Evolutionary conservation across 139 green algal species (phyloP), one percentile per base, ranked within the genome.

Genomic region (Chlamydomonas applanata): DNA sequence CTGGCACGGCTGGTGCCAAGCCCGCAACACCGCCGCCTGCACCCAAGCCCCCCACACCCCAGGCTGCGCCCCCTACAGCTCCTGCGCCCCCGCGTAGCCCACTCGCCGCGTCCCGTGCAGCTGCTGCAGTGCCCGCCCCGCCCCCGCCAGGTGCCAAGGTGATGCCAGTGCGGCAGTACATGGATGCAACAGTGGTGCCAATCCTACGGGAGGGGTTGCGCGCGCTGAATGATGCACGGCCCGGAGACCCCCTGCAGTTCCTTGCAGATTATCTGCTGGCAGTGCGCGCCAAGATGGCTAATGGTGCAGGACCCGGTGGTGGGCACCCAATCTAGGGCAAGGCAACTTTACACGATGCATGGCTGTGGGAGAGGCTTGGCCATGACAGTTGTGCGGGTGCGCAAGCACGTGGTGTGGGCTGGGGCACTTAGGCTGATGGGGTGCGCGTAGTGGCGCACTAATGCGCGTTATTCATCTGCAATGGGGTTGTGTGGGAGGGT

Each of bases 201-300:
- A 80, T 88, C 59, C 65, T 92, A 71, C 63, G 84, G 1, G 85
- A 90, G 69, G 87, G 62, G 14, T 71, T 92, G 49, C 76, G 80
- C 7, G 77, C 79, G 25, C 76, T 92, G 19, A 88, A 87, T 49
- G 73, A 79, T 22, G 59, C 40, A n/a, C 74, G 87, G 33, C 87
- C 87, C 9, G 69, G 74, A 3, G 87, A 92, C 75, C 87, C 87
- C 3, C 78, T 89, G 63, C 71, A 85, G 74, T 92, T 84, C 36
- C 27, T 92, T 52, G 73, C 79, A 9, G 80, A 92, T 29, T 87
- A 82, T 62, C 72, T 92, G 40, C 49, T 90, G 52, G 57, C 67
- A 19, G 75, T 72, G 5, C 35, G 75, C 1, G 75, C 65, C 40
- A 49, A 49, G 40, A 49, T 49, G 40, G 40, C 40, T 19, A 49